These are phyloP conservation scores for Metarhizium sp. DNA, from an alignment of 2,329 filamentous ascomycete species.

Conservation along the genomic window DNA sequence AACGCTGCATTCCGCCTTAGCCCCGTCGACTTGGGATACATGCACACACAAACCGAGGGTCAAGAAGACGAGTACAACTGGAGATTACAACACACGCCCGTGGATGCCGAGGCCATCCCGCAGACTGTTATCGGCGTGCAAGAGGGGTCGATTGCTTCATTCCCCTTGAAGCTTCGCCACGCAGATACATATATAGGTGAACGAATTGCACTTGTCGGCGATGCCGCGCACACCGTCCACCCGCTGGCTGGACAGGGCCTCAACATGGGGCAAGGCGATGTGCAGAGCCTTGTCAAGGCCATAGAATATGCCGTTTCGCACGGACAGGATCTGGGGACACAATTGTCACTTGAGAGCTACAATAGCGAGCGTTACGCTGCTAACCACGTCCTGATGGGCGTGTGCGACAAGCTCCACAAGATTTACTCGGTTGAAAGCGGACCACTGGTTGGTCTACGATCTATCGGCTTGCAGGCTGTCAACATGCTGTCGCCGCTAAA, in stretches of 20 bases:
- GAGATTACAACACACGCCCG: slow-evolving; percentile 63
- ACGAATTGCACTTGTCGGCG: slow-evolving; percentile 83
- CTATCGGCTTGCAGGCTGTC: slow-evolving; percentile 65
- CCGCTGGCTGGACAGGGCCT: slow-evolving; percentile 90
- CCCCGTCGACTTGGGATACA: slow-evolving; percentile 70
- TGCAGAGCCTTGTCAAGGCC: slow-evolving; percentile 64
- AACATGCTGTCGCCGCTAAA: slow-evolving; percentile 70
- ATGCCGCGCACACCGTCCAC: slow-evolving; percentile 92
- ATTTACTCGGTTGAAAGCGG: slow-evolving; percentile 75
- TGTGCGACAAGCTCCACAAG: slow-evolving; percentile 86
- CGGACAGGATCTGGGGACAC: slow-evolving; percentile 78
- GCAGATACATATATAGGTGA: slow-evolving; percentile 90
- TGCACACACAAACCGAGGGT: slow-evolving; percentile 54
- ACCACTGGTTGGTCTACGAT: slow-evolving; percentile 71
- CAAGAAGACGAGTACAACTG: slow-evolving; percentile 75
- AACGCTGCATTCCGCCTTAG: slow-evolving; percentile 86
- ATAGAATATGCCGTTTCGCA: slow-evolving; percentile 71
- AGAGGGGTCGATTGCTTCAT: slow-evolving; percentile 72
- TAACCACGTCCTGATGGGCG: slow-evolving; percentile 71
- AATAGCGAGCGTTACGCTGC: slow-evolving; percentile 69
- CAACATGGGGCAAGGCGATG: slow-evolving; percentile 87
- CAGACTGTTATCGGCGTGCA: slow-evolving; percentile 63
- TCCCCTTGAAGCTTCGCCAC: slow-evolving; percentile 84
- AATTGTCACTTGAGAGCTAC: slow-evolving; percentile 73
- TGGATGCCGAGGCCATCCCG: slow-evolving; percentile 48